Conservation (phyloP, 1,284 basidiomycete species). For the Trametes pubescens region DNA sequence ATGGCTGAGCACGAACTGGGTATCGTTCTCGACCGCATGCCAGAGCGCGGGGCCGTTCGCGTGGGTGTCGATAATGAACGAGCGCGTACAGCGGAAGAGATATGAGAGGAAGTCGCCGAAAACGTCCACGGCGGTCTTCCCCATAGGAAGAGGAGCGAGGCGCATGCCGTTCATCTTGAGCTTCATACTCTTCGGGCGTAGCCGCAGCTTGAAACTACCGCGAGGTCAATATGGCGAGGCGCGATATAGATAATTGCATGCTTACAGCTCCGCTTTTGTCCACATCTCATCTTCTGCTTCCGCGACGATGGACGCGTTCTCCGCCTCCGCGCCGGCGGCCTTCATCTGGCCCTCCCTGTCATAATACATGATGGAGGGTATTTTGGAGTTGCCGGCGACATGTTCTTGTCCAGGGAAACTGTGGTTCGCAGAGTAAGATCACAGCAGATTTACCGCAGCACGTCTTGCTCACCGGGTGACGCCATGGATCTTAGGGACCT, state of each 20-base stretch:
- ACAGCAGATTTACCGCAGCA: constrained; percentile 13
- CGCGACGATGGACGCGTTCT: constrained; percentile 60
- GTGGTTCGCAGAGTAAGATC: constrained; percentile 13
- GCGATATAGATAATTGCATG: constrained; percentile 2
- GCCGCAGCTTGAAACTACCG: constrained; percentile 76
- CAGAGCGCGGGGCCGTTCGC: constrained; percentile 71
- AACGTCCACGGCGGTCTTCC: constrained; percentile 72
- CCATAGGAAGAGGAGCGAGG: constrained; percentile 67
- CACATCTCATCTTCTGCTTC: constrained; percentile 78
- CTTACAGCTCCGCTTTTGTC: constrained; percentile 77
- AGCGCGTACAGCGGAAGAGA: constrained; percentile 73
- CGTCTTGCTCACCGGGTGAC: constrained; percentile 68
- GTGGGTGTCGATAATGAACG: constrained; percentile 79
- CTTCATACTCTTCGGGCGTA: constrained; percentile 77
- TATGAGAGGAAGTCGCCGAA: constrained; percentile 82
- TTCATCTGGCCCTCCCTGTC: constrained; percentile 67
- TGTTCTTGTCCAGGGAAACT: constrained; percentile 85
- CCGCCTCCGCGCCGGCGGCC: constrained; percentile 79
- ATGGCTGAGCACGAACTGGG: constrained; percentile 78
- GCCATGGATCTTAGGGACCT: constrained; percentile 76
- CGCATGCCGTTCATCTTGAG: constrained; percentile 84
- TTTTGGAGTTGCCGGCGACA: constrained; percentile 84
- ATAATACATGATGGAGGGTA: constrained; percentile 79
- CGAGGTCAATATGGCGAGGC: constrained; percentile 15
- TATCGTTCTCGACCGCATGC: constrained; percentile 67